Evolutionary conservation across 345 rosid species (phyloP), one percentile per base, ranked within the genome.

Genomic region (Populus euphratica): DNA sequence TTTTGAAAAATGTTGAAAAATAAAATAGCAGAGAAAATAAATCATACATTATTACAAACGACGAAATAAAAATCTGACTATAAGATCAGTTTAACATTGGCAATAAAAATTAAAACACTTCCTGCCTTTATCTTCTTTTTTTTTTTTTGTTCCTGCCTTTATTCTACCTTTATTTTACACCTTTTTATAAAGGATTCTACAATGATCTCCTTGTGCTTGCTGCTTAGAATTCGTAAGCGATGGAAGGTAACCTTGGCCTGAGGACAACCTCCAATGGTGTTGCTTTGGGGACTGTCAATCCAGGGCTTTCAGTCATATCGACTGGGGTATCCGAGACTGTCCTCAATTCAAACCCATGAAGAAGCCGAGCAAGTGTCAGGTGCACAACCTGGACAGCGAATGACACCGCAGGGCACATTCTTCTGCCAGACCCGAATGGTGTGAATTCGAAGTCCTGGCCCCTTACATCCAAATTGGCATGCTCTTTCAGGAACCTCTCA

Each of bases 351-450:
- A 75, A 65, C 17, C 70, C 71, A 13, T 75, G 77, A 14, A 75
- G 68, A 5, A 75, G 25, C 56, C 23, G 18, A 17, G 71, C 77
- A 10, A 75, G 41, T 17, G 63, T 31, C 23, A 75, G 62, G 14
- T 75, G 71, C 71, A 75, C 38, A 65, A 65, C 77, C 39, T 11
- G 63, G 47, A 41, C 70, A 27, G 41, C 71, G 21, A 75, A 75
- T 16, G 70, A n/a, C 25, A 75, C 61, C n/a, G 44, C 47, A 20
- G 76, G 77, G 61, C 71, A 75, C 43, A 44, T 65, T 64, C 77
- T 63, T 47, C 71, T 43, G 18, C 77, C 77, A 27, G 38, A 31
- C 29, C 77, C 70, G 62, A 75, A 75, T 64, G 77, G 63, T 20
- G 66, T 18, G 3, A 13, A 44, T 6, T 74, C 59, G 33, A 70